Evolutionary conservation across 2,329 filamentous ascomycete species (phyloP).

Genomic region (Claviceps citrina): DNA sequence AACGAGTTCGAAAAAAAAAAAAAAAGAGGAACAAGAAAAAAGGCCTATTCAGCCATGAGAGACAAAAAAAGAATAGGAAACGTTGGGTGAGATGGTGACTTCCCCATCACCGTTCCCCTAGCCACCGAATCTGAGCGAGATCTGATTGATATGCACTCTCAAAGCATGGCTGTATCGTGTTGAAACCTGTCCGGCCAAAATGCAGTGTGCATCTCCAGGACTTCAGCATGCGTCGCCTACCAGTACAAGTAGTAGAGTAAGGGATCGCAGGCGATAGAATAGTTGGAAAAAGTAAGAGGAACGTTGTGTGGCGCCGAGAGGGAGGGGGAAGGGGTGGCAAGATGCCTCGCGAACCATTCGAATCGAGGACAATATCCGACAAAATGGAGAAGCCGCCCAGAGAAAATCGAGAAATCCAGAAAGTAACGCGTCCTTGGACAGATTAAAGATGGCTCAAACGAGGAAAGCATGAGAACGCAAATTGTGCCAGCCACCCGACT

Average conservation of each 20-base stretch:
- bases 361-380: constrained; percentile 2
- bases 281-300: neutral
- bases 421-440: constrained; percentile 3
- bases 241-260: neutral
- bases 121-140: neutral
- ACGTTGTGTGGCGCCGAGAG: neutral
- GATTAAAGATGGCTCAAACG: constrained; percentile 1
- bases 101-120: neutral
- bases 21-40: too few species aligned
- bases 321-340: too few species aligned
- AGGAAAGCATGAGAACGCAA: constrained; percentile 6
- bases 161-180: neutral
- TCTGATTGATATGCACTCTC: neutral
- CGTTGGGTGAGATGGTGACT: neutral
- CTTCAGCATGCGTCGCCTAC: neutral
- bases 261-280: neutral
- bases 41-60: neutral
- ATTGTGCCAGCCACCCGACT: constrained; percentile 17
- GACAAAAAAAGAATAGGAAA: neutral
- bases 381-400: constrained; percentile 4
- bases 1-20: too few species aligned
- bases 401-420: constrained; percentile 5
- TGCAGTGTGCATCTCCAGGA: neutral
- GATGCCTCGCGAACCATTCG: neutral
- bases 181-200: neutral